Evolutionary conservation across 306 rosid species (phyloP), one percentile per base, ranked within the genome.

Genomic region (Lotus japonicus): DNA sequence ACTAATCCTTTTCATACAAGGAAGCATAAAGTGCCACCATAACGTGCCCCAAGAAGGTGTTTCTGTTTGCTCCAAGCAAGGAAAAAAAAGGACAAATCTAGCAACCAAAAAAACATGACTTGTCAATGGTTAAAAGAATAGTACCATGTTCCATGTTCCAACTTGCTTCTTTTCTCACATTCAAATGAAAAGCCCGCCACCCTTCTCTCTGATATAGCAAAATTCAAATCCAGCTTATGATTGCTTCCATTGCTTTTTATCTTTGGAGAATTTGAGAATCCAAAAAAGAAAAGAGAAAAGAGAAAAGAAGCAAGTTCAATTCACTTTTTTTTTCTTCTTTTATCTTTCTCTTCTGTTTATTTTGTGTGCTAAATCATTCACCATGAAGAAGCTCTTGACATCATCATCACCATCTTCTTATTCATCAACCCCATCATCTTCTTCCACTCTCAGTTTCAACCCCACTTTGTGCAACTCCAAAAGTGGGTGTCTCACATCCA

Each of bases 161-260:
- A 12, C 38, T 21, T 16, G 31, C 57, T 45, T 9, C 46, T 77
- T 62, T 72, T 59, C 75, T 16, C 76, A 46, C 69, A 73, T 94
- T 6, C 95, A 90, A 94, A 90, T 83, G 70, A 84, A 82, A 76
- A 86, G 64, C 97, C 97, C 99, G 97, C 97, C 90, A 86, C 66
- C 70, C 62, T 15, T 70, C 17, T 59, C 28, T 70, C 44, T 42
- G n/a, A 16, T 43, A 57, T 38, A 69, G 53, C 69, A 63, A 82
- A 65, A 71, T 85, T 83, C 74, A 81, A 81, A 84, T 74, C 79
- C 39, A 79, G 1, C 23, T 14, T 28, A 46, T 77, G 77, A 58
- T 66, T 49, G 4, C 14, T 62, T 54, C 45, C 31, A 54, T 76
- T 72, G 33, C 51, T 49, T 68, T 58, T 57, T 58, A 59, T 54